A percentile compares a stretch with the other conserved stretches of the same genome.
Evolutionary conservation across 495 filamentous ascomycete genomes (phyloP).

Genomic region (Hyphodiscus hymeniophilus): DNA sequence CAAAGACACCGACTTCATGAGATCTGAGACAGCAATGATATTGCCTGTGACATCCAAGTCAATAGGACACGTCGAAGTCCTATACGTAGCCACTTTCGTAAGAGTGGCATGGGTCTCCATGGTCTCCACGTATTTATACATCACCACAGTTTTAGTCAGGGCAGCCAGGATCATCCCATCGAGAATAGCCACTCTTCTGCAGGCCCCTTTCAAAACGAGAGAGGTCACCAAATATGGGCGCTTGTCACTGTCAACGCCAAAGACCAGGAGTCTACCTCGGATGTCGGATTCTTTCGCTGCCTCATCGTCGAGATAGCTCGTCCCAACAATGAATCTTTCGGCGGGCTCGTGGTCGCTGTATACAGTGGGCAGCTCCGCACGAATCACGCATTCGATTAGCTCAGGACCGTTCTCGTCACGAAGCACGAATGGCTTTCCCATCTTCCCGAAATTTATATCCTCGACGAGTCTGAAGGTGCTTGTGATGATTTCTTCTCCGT

Average conservation of each 20-base stretch:
- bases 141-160: constrained; percentile 74
- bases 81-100: constrained; percentile 61
- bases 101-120: constrained; percentile 43
- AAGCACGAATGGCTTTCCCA: constrained; percentile 34
- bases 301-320: constrained; percentile 61
- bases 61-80: constrained; percentile 77
- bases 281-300: constrained; percentile 23
- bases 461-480: constrained; percentile 45
- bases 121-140: constrained; percentile 46
- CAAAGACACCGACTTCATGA: constrained; percentile 88
- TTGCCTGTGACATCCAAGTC: constrained; percentile 65
- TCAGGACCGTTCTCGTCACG: constrained; percentile 55
- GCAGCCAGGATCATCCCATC: constrained; percentile 76
- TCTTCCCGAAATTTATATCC: constrained; percentile 38
- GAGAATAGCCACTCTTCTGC: constrained; percentile 66
- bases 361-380: constrained; percentile 60
- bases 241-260: constrained; percentile 70
- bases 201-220: constrained; percentile 61
- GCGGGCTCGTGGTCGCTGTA: constrained; percentile 44
- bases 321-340: constrained; percentile 86
- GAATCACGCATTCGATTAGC: constrained; percentile 75
- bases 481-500: constrained; percentile 39
- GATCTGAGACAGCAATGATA: constrained; percentile 75
- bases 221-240: constrained; percentile 59
- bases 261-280: constrained; percentile 68